Conservation (phyloP, 139 green algal genomes). For the Chlamydomonas applanata region DNA sequence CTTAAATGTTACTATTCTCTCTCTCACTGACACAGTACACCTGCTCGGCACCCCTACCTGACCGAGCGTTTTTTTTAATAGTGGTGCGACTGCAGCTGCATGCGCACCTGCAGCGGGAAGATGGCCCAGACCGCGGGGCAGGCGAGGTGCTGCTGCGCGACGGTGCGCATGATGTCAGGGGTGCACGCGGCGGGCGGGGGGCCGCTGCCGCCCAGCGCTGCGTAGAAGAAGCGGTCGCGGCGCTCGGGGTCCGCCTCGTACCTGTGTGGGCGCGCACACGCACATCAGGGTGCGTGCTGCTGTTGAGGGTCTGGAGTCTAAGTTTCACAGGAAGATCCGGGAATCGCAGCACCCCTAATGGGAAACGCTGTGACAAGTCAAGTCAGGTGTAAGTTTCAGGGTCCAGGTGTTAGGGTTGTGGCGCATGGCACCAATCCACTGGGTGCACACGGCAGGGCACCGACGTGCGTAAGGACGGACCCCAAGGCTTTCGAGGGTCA, state of each 20-base stretch:
- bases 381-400: background rate
- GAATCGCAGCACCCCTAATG: too few species aligned
- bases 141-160: conserved; percentile 87
- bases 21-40: too few species aligned
- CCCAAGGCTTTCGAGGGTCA: too few species aligned
- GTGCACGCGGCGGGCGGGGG: conserved; percentile 55
- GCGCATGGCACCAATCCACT: too few species aligned
- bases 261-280: conserved; percentile 45
- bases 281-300: background rate
- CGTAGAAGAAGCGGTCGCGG: conserved; percentile 74
- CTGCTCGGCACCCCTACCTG: too few species aligned
- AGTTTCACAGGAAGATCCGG: background rate
- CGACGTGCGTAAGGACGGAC: too few species aligned
- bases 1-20: too few species aligned
- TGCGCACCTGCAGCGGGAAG: conserved; percentile 82
- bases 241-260: conserved; percentile 76
- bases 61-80: too few species aligned
- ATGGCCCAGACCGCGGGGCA: conserved; percentile 76
- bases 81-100: background rate
- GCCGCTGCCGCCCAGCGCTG: conserved; percentile 42
- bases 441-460: too few species aligned
- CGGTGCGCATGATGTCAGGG: conserved; percentile 70
- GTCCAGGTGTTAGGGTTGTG: too few species aligned
- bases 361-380: too few species aligned
- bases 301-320: background rate